phyloP scores from a whole-genome alignment of 176 grass and related monocot species.

The Dactylis glomerata region DNA sequence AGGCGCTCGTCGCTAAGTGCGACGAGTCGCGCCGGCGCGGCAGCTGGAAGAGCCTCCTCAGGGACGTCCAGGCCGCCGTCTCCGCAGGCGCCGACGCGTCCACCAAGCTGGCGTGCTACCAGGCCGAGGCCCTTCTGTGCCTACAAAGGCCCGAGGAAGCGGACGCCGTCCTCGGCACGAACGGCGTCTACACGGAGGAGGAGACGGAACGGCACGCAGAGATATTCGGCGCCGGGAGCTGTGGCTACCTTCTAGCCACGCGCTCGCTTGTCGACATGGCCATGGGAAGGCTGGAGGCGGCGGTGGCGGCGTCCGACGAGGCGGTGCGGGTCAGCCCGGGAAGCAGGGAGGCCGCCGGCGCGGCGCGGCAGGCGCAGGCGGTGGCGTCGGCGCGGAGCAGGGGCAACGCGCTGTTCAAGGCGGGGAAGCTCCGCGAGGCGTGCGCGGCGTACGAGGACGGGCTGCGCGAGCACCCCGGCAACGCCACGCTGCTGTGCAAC shows the following conservation, averaged over 20 bases:
- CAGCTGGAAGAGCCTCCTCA: neutral
- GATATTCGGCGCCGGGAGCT: neutral
- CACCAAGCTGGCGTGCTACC: neutral
- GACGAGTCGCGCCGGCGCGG: neutral
- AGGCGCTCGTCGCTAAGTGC: neutral
- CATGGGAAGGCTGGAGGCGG: neutral
- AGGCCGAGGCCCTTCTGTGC: neutral
- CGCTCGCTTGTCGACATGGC: neutral
- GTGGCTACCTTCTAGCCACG: neutral
- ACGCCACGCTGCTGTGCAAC: conserved; percentile 16
- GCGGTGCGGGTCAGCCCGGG: neutral
- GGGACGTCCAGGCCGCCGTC: neutral
- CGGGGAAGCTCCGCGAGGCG: neutral
- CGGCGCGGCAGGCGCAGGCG: neutral
- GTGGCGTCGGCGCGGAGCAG: neutral
- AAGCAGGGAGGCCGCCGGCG: neutral
- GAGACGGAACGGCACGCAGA: neutral
- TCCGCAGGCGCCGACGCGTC: neutral
- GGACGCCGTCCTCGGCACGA: neutral
- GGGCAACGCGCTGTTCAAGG: conserved; percentile 1
- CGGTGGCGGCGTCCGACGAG: neutral
- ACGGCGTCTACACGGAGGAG: neutral
- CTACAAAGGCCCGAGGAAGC: neutral
- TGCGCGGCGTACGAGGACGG: neutral
- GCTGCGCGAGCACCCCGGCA: neutral